Base-by-base conservation (phyloP, 2,329 filamentous ascomycete genomes). In the Exophiala mesophila region DNA sequence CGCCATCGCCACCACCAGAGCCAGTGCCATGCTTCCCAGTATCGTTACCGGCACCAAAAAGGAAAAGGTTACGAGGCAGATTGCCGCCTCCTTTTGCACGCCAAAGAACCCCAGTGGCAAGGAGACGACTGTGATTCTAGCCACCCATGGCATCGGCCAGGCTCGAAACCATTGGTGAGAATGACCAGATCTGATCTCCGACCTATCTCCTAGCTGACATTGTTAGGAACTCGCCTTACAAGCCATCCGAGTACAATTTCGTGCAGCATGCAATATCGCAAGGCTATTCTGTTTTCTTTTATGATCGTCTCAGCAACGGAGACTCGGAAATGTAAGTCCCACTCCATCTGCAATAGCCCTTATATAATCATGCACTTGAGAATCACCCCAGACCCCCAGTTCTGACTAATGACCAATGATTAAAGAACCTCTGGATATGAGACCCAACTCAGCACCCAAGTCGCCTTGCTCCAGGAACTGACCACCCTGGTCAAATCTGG, bases 101-200 rank as follows among this genome's bases (percentile, higher is more conserved):
- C 49, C 49, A 6, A 46, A 44, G 24, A 18, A 24, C 19, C 24
- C 37, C 7, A 41, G 33, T 15, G 39, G 43, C n/a, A 73, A 55
- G 19, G 33, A 56, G 34, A 58, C 57, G 44, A 60, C 50, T 5
- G 52, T 63, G 9, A 47, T 63, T 16, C 26, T 63, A n/a, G 56
- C 59, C 4, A 59, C 58, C 8, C 59, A 62, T 54, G 59, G 60
- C 7, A 51, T 63, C 33, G 57, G 55, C 5, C 58, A 55, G 26
- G 55, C 53, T 35, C 46, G 59, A 29, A 49, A 43, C 36, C 57
- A 60, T 40, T 60, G 56, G 56, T 42, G 30, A 17, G 31, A n/a
- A n/a, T n/a, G n/a, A n/a, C n/a, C n/a, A n/a, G n/a, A n/a, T n/a
- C n/a, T n/a, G n/a, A n/a, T n/a, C n/a, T n/a, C n/a, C n/a, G n/a